A percentile compares a stretch with the other conserved stretches of the same genome.
phyloP scores from a whole-genome alignment of 2,329 filamentous ascomycete species.

The Ceratocystis cubensis region DNA sequence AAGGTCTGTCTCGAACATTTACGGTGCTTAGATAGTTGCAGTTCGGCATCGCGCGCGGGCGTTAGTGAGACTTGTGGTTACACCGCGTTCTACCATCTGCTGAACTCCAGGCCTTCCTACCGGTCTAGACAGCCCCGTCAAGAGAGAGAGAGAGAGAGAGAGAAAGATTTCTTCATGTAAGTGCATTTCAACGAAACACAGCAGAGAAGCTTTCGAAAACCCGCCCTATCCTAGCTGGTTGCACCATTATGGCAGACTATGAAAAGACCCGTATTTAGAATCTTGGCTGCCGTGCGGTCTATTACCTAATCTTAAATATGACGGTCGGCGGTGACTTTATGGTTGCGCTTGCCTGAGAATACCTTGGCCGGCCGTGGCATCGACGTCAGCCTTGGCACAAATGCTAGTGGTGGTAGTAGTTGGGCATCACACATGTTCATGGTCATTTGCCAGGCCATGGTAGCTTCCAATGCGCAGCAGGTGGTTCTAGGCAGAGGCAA shows the following conservation, averaged over 20 bases:
- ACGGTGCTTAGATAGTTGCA: conserved; percentile 26
- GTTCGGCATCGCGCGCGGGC: conserved; percentile 32
- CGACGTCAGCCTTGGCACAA: conserved; percentile 55
- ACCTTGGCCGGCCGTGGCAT: conserved; percentile 42
- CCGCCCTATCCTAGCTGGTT: conserved; percentile 53
- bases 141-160: conserved; percentile 30
- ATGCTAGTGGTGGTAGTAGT: conserved; percentile 52
- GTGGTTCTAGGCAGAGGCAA: conserved; percentile 33
- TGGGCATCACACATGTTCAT: conserved; percentile 49
- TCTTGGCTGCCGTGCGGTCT: conserved; percentile 46
- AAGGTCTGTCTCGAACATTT: conserved; percentile 38
- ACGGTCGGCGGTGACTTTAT: conserved; percentile 50
- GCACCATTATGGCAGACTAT: conserved; percentile 46
- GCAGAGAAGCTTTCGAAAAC: conserved; percentile 37
- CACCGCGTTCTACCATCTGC: conserved; percentile 49
- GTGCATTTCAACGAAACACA: conserved; percentile 56
- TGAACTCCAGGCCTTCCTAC: conserved; percentile 42
- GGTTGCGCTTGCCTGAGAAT: conserved; percentile 47
- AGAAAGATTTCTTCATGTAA: conserved; percentile 45
- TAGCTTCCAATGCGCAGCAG: conserved; percentile 40
- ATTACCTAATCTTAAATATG: conserved; percentile 54
- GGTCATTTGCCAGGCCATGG: conserved; percentile 45
- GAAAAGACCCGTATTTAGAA: conserved; percentile 39
- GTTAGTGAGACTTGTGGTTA: conserved; percentile 40
- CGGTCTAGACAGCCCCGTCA: conserved; percentile 43